Conservation (phyloP, 2,329 filamentous ascomycete genomes). For the Mycogone perniciosa region DNA sequence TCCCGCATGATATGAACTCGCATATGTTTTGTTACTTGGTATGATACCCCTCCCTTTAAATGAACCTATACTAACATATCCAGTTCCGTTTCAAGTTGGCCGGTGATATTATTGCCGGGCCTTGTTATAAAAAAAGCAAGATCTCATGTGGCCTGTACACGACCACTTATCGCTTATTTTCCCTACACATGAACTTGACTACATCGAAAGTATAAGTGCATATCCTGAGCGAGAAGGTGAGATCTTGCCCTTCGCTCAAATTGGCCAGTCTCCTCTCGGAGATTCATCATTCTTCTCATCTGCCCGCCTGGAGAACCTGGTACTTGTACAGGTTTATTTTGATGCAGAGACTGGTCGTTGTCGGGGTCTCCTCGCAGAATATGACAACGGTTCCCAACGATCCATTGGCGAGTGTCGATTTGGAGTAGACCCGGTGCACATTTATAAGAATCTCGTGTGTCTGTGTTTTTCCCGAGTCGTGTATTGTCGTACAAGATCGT, state of each 20-base stretch:
- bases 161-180: background rate
- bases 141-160: background rate
- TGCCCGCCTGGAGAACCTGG: background rate
- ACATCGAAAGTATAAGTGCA: background rate
- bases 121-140: background rate
- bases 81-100: conserved; percentile 1
- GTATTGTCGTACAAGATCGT: too few species aligned
- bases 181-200: background rate
- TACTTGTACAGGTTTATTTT: background rate
- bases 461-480: background rate
- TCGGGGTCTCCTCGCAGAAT: background rate
- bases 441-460: background rate
- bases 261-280: background rate
- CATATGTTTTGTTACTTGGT: background rate
- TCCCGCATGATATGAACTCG: background rate
- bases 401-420: background rate
- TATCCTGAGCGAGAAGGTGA: background rate
- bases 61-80: background rate
- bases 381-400: background rate
- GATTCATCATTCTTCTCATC: background rate
- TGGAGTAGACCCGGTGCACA: background rate
- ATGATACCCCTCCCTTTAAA: background rate
- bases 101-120: background rate
- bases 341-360: background rate
- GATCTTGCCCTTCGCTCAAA: background rate